Percentiles rank a stretch among this genome's conserved stretches.
Conservation (phyloP, 2,329 filamentous ascomycete genomes). For the Aspergillus arachidicola region DNA sequence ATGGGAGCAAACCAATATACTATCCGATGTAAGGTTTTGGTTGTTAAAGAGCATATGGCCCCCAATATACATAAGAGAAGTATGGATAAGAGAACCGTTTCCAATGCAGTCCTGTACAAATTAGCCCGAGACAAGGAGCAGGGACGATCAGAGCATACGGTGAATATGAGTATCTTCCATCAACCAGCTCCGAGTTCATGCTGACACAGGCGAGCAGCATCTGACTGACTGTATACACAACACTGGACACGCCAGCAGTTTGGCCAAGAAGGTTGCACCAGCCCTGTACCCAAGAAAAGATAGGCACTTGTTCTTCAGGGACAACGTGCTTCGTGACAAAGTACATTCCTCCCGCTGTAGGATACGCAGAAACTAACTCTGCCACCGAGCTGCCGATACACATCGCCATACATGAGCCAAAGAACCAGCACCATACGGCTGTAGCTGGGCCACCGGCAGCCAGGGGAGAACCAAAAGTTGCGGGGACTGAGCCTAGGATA, state of each 20-base stretch:
- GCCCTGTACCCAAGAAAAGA: conserved; percentile 68
- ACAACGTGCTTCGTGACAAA: conserved; percentile 69
- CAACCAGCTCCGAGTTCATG: conserved; percentile 60
- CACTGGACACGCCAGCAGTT: conserved; percentile 63
- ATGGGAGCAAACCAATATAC: conserved; percentile 69
- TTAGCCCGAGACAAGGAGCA: conserved; percentile 13
- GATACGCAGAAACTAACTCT: conserved; percentile 67
- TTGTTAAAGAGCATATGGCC: conserved; percentile 64
- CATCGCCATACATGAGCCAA: conserved; percentile 66
- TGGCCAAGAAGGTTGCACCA: conserved; percentile 69
- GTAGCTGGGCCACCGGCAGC: conserved; percentile 63
- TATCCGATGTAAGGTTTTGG: conserved; percentile 60
- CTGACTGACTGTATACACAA: conserved; percentile 65
- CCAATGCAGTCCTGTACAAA: conserved; percentile 53
- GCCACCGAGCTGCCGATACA: conserved; percentile 67
- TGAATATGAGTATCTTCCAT: conserved; percentile 55
- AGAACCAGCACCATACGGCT: conserved; percentile 67
- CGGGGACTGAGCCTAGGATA: conserved; percentile 66
- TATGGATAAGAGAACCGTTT: conserved; percentile 62
- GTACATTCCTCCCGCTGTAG: conserved; percentile 69
- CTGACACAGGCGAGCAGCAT: conserved; percentile 64
- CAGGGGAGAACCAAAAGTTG: conserved; percentile 63
- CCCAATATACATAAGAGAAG: conserved; percentile 58
- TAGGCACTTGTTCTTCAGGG: conserved; percentile 60
- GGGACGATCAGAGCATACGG: conserved; percentile 51